Evolutionary conservation across 192 early-diverging fungal genomes (phyloP).

Genomic region (Oehlia diaphana): DNA sequence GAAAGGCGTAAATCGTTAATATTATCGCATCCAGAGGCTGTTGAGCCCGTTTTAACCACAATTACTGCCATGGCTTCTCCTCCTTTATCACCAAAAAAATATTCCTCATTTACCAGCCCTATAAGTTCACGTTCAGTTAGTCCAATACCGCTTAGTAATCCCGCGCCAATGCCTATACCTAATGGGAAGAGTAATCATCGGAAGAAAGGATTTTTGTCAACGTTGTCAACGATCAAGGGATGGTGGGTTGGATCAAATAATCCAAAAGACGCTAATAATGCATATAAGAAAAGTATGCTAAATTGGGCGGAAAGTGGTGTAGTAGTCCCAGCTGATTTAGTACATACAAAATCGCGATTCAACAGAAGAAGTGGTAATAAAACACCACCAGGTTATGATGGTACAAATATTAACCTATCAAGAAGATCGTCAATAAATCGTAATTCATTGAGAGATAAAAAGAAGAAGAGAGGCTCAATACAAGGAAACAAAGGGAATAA

Average conservation of each 20-base stretch:
- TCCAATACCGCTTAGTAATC: conserved; percentile 19
- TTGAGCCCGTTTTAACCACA: conserved; percentile 28
- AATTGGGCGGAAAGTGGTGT: conserved; percentile 24
- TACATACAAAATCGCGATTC: not conserved
- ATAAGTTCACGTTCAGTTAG: conserved; percentile 29
- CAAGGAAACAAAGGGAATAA: conserved; percentile 24
- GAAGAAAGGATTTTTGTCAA: conserved; percentile 21
- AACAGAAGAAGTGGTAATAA: conserved; percentile 24
- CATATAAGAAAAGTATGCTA: conserved; percentile 12
- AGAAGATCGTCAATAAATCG: conserved; percentile 1
- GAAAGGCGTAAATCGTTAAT: conserved; percentile 30
- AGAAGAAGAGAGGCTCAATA: conserved; percentile 23
- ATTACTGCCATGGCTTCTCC: conserved; percentile 27
- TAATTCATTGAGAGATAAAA: conserved; percentile 26
- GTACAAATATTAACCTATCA: not conserved
- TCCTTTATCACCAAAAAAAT: conserved; percentile 30
- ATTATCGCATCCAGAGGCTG: conserved; percentile 17
- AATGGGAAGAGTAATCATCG: not conserved
- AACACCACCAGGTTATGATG: conserved; percentile 23
- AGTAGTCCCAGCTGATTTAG: conserved; percentile 15
- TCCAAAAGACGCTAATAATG: conserved; percentile 8
- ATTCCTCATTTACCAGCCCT: conserved; percentile 23
- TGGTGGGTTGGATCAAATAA: conserved; percentile 24
- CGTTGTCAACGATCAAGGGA: conserved; percentile 23
- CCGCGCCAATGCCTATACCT: not conserved